Conservation (phyloP, 2,329 filamentous ascomycete genomes). For the Apiospora marii region DNA sequence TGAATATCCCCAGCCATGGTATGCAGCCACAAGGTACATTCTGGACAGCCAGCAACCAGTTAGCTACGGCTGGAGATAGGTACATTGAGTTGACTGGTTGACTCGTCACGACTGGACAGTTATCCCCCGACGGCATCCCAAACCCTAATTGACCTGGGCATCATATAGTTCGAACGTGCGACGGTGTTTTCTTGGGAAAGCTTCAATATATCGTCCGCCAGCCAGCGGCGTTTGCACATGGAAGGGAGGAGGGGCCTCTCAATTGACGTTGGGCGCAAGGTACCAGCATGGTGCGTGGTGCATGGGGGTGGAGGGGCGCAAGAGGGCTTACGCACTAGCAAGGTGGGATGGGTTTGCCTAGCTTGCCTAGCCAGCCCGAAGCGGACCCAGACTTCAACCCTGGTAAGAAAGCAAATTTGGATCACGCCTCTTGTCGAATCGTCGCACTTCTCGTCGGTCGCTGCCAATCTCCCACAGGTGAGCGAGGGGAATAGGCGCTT, state of each 20-base stretch:
- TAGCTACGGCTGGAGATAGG: neutral
- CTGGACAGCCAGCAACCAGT: neutral
- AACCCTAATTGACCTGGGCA: neutral
- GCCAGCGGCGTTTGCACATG: conserved; percentile 15
- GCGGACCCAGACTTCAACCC: conserved; percentile 8
- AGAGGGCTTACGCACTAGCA: conserved; percentile 7
- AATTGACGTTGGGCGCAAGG: neutral
- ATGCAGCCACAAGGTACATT: neutral
- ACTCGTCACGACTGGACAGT: neutral
- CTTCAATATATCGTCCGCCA: neutral
- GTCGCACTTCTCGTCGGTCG: neutral
- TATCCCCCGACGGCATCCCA: neutral
- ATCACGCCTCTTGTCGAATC: conserved; percentile 15
- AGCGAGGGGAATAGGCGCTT: neutral
- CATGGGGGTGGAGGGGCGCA: neutral
- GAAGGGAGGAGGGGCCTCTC: neutral
- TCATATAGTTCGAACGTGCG: neutral
- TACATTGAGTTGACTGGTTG: neutral
- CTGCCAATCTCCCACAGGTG: conserved; percentile 13
- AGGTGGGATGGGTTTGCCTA: conserved; percentile 7
- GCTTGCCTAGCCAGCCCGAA: neutral
- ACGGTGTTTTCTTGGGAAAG: conserved; percentile 1
- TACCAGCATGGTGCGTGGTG: no score
- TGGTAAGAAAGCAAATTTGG: conserved; percentile 19
- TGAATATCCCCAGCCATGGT: neutral